Conservation (phyloP, 768 basidiomycete species). For the Mycena kentingensis region DNA sequence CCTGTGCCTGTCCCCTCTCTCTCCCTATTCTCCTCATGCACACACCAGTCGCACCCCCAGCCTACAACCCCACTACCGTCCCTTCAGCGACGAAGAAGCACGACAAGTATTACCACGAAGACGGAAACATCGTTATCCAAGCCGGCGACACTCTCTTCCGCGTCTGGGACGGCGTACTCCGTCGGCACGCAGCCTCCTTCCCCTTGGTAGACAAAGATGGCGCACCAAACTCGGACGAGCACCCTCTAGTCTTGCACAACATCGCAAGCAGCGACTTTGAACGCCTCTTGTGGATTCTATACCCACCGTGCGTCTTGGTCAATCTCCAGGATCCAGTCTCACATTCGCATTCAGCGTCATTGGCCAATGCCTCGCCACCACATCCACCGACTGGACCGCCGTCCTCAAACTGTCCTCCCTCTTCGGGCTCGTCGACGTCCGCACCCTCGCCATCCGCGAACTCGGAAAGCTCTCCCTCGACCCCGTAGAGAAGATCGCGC, state of each 20-base stretch:
- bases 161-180: constrained; percentile 19
- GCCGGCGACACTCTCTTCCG: constrained; percentile 17
- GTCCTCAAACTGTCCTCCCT: constrained; percentile 33
- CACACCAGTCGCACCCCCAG: not conserved
- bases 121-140: constrained; percentile 21
- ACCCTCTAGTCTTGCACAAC: constrained; percentile 30
- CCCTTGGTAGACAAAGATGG: constrained; percentile 17
- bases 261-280: constrained; percentile 36
- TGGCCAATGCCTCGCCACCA: constrained; percentile 26
- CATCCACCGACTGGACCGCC: constrained; percentile 35
- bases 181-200: constrained; percentile 18
- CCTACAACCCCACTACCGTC: not conserved
- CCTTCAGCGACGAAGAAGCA: not conserved
- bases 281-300: constrained; percentile 36
- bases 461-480: constrained; percentile 34
- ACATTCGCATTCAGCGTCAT: constrained; percentile 19
- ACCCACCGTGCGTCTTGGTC: constrained; percentile 28
- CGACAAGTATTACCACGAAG: constrained; percentile 21
- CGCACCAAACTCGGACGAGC: constrained; percentile 24
- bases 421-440: constrained; percentile 31
- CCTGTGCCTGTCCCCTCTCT: not conserved
- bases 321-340: not conserved
- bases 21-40: not conserved
- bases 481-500: constrained; percentile 44
- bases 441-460: constrained; percentile 32